Evolutionary conservation across 2,329 filamentous ascomycete species (phyloP).

Genomic region (Aspergillus aculeatinus): DNA sequence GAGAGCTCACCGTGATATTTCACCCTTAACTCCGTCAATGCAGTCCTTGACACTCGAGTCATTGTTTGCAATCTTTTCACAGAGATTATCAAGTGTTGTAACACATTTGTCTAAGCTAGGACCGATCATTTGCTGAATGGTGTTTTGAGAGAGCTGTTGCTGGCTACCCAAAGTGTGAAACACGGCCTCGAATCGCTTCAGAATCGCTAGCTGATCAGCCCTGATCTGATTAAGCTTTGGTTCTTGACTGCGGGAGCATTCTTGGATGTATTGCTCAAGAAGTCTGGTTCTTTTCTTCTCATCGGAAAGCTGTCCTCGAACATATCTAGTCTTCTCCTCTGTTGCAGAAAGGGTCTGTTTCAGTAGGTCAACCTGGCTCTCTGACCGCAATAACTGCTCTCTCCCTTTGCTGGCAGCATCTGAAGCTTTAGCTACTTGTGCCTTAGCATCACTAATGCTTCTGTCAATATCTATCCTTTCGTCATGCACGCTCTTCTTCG

Average conservation of each 20-base stretch:
- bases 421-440: slow-evolving; percentile 19
- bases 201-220: slow-evolving; percentile 25
- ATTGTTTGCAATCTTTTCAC: slow-evolving; percentile 15
- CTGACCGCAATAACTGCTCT: slow-evolving; percentile 20
- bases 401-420: slow-evolving; percentile 20
- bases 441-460: slow-evolving; percentile 26
- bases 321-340: slow-evolving; percentile 19
- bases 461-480: slow-evolving; percentile 27
- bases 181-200: slow-evolving; percentile 18
- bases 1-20: slow-evolving; percentile 26
- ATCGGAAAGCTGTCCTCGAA: slow-evolving; percentile 23
- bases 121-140: slow-evolving; percentile 16
- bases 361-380: slow-evolving; percentile 21
- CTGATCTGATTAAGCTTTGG: slow-evolving; percentile 22
- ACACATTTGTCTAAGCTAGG: slow-evolving; percentile 18
- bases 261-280: slow-evolving; percentile 36
- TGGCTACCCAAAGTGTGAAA: slow-evolving; percentile 18
- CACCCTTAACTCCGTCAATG: slow-evolving; percentile 16
- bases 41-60: slow-evolving; percentile 21
- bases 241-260: slow-evolving; percentile 22
- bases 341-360: slow-evolving; percentile 26
- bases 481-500: slow-evolving; percentile 22
- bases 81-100: slow-evolving; percentile 16
- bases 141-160: slow-evolving; percentile 14
- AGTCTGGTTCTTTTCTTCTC: slow-evolving; percentile 30